Conservation (phyloP, 2,329 filamentous ascomycete genomes). For the Epichloe scottii region DNA sequence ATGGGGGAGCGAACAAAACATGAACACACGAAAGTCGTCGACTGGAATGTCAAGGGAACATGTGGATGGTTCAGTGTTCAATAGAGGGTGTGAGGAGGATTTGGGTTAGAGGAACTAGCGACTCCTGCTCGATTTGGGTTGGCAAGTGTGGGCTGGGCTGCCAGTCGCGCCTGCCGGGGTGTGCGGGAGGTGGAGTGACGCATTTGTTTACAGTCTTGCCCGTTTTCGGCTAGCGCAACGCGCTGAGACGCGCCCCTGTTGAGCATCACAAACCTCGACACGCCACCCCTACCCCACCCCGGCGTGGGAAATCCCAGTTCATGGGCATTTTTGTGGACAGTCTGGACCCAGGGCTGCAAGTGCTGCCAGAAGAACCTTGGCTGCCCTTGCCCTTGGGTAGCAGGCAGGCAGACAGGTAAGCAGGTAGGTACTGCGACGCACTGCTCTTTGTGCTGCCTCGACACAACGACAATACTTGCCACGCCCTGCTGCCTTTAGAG, state of each 20-base stretch:
- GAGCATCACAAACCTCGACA: slow-evolving; percentile 7
- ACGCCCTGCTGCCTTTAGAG: background rate
- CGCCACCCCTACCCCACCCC: background rate
- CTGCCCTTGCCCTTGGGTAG: background rate
- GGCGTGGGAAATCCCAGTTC: background rate
- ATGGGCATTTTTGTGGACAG: background rate
- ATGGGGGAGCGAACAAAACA: background rate
- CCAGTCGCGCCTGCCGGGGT: slow-evolving; percentile 8
- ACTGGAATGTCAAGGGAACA: slow-evolving; percentile 7
- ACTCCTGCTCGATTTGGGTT: slow-evolving; percentile 6
- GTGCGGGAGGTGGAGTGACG: slow-evolving; percentile 16
- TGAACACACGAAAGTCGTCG: background rate
- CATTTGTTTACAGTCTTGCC: slow-evolving; percentile 26
- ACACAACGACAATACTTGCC: background rate
- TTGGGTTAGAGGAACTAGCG: slow-evolving; percentile 5
- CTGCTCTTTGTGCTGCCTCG: too few species aligned
- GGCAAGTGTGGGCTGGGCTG: slow-evolving; percentile 7
- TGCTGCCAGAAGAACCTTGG: background rate
- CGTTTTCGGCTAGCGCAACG: slow-evolving; percentile 16
- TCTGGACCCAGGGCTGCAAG: slow-evolving; percentile 1
- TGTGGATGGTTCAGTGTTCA: slow-evolving; percentile 4
- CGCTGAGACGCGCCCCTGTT: slow-evolving; percentile 20
- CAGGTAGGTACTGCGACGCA: too few species aligned
- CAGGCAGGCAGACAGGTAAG: too few species aligned
- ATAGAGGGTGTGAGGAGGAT: slow-evolving; percentile 4